Evolutionary conservation across 2,329 filamentous ascomycete species (phyloP), one percentile per base, ranked within the genome.

Genomic region (Plectosphaerella plurivora): DNA sequence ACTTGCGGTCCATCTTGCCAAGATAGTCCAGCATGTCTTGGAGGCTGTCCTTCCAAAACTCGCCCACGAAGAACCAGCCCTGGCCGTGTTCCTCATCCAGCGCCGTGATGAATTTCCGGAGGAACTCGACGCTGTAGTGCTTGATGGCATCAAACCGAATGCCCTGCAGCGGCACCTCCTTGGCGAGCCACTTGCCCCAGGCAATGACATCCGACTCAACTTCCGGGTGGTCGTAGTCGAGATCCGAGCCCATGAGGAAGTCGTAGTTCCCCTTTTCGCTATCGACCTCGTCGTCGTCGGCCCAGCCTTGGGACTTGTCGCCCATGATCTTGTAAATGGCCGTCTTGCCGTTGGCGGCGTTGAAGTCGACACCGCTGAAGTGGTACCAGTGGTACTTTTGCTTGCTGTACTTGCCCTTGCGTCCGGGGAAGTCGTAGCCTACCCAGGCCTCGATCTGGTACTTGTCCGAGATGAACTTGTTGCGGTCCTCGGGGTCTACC

Each of bases 91-190:
- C 68, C 44, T 73, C 70, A 61, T 79, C 79, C 53, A 88, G 67
- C 45, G 78, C 71, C 6, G 72, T 69, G 49, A 89, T 78, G 68
- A 88, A 88, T n/a, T 82, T 75, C 42, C 75, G 76, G 33, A 86
- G 76, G 61, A 90, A 90, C n/a, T 75, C 73, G 53, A 80, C 78
- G 25, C 81, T 86, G 66, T 85, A 88, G 67, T 91, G 87, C 68
- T 89, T 87, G 28, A 85, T 82, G 12, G 87, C 87, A 64, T 91
- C 87, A 49, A 90, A 77, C 16, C 87, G 76, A 65, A 90, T 84
- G 1, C 86, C 87, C 55, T 78, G 75, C 11, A 90, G 69, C 0
- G 79, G 78, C 0, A 88, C 63, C 54, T 84, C 73, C 6, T 78
- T 70, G 1, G 79, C 76, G 52, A 91, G 74, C 87, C 87, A 91